Evolutionary conservation across 768 basidiomycete genomes (phyloP), one percentile per base, ranked within the genome.

Genomic region (Zangia roseola): DNA sequence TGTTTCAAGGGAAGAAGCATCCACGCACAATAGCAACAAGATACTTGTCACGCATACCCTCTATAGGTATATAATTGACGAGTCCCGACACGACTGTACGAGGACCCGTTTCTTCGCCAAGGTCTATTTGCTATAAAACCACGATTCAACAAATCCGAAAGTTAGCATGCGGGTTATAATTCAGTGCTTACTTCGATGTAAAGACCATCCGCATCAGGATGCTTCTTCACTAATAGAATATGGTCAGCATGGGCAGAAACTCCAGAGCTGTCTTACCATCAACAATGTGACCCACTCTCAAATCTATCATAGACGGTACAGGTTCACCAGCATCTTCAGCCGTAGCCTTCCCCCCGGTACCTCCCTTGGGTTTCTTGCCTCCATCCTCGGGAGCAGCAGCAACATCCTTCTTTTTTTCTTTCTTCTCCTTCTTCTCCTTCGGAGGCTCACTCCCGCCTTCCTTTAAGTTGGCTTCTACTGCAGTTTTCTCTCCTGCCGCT

Each of bases 191-290:
- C 89, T 79, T 98, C 95, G 52, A 98, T 82, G 63, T 98, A 99
- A n/a, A 99, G 79, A 42, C 91, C 84, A 61, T 98, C 97, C 3
- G 97, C 97, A 62, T 99, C 97, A 14, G 97, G 95, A 64, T 99
- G 97, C 61, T 90, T 91, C 71, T 83, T 84, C 60, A 98, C 95
- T 95, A 62, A 56, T 47, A 23, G 47, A 19, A 39, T 24, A 9
- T 31, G 14, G 28, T 64, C 28, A 55, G 54, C 39, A 9, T 20
- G 26, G n/a, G 25, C 23, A 21, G 20, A 13, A 34, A 14, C 10
- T 21, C 36, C 7, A 14, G 35, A n/a, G 26, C 26, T 10, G 26
- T 69, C 82, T 63, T 58, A 95, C 94, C 83, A 64, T 97, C 90
- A 16, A 97, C 71, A 54, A 98, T 95, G 57, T 83, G 86, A 4